These are phyloP conservation scores for Cladophialophora yegresii DNA, from an alignment of 2,329 filamentous ascomycete genomes.

Conservation along the genomic window DNA sequence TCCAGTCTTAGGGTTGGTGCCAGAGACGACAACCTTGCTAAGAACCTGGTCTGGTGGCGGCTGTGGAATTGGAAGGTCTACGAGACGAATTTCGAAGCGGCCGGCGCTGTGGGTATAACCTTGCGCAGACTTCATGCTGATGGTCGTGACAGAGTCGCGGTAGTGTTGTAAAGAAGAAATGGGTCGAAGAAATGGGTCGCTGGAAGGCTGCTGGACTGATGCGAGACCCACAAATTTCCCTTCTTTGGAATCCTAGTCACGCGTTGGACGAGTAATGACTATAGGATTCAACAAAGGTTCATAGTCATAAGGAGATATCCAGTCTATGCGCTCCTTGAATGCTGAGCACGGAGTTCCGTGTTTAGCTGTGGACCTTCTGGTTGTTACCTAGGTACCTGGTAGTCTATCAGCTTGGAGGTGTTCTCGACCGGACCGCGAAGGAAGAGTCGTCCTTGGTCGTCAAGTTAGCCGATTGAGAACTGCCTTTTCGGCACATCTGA, in stretches of 20 bases:
- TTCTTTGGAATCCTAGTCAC: neutral
- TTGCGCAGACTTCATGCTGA: neutral
- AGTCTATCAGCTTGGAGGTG: neutral
- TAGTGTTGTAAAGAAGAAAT: neutral
- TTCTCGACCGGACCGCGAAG: neutral
- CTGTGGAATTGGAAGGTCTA: slow-evolving; percentile 43
- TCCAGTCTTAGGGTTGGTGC: slow-evolving; percentile 56
- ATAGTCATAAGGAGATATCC: neutral
- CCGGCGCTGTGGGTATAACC: neutral
- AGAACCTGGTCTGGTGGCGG: slow-evolving; percentile 44
- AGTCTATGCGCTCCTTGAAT: neutral
- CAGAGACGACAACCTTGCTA: slow-evolving; percentile 47
- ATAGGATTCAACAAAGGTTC: neutral
- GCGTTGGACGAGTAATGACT: neutral
- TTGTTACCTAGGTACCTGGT: too few relatives aligned
- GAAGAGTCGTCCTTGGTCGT: neutral
- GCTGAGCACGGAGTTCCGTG: neutral
- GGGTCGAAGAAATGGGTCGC: too few relatives aligned
- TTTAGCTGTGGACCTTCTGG: neutral
- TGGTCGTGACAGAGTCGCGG: neutral
- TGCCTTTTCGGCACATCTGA: neutral
- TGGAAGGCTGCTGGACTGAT: neutral
- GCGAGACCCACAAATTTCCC: neutral
- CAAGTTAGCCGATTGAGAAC: neutral
- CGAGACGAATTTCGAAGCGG: neutral